Base-by-base conservation (phyloP, 2,329 filamentous ascomycete species). In the Magnaporthiopsis rhizophila region DNA sequence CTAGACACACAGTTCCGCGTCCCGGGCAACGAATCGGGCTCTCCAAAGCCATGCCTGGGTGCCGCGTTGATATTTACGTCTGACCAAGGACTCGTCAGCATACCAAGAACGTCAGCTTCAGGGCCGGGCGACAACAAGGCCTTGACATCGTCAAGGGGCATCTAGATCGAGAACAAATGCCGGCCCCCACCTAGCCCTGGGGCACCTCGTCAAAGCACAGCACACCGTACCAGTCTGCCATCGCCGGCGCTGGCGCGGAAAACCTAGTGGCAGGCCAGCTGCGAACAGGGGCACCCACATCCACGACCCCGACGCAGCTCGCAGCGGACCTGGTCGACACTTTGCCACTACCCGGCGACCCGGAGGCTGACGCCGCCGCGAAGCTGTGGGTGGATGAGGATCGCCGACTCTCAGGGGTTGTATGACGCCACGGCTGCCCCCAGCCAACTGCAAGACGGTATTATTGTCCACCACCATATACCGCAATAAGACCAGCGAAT, bases 161-260 rank as follows among this genome's bases (percentile, higher is more conserved):
- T 73, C 50, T 67, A 69, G 53, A 66, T 71, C 45, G 71, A 73
- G 63, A 67, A 67, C 15, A 15, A 69, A 18, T 70, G 70, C 2
- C 69, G n/a, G n/a, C n/a, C n/a, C n/a, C 70, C 0, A 68, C 71
- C n/a, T 74, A 72, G 73, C 64, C 71, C 61, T 72, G 68, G 64
- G 79, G 78, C 36, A 80, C 79, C 34, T 74, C 76, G 2, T 77
- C 77, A 12, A 79, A 82, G 71, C 80, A 82, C 72, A 77, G 72
- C 24, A 74, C 77, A 50, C 72, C 82, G 58, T 79, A 77, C 68
- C 79, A 82, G 69, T 81, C 81, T 56, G 5, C 50, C 18, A 21
- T 56, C 24, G 18, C 50, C 1, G 50, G 50, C 24, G 50, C 50
- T n/a, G n/a, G n/a, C n/a, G n/a, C n/a, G 50, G 50, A 21, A 56